Evolutionary conservation across 2,329 filamentous ascomycete genomes (phyloP).

Genomic region (Plectosphaerella cucumerina): DNA sequence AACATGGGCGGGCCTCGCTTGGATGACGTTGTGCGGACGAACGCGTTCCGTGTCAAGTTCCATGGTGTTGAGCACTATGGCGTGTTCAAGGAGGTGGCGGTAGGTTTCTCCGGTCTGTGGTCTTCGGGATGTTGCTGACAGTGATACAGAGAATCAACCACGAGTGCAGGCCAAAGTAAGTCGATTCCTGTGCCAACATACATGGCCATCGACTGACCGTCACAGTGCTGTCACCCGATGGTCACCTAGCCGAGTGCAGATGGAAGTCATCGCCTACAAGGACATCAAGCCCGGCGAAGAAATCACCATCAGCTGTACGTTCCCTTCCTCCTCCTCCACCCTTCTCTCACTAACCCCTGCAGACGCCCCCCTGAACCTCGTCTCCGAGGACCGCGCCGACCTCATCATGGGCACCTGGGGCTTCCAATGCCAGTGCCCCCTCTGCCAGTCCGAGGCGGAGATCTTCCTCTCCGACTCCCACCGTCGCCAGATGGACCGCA

Average conservation of each 20-base stretch:
- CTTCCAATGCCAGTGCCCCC: conserved; percentile 21
- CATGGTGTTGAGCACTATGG: conserved; percentile 18
- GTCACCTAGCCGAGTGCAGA: conserved; percentile 21
- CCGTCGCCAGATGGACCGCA: conserved; percentile 15
- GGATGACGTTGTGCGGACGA: conserved; percentile 28
- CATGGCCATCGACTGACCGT: not conserved
- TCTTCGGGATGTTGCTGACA: not conserved
- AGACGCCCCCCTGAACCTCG: conserved; percentile 21
- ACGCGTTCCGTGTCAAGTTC: conserved; percentile 24
- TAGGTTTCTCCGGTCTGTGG: conserved; percentile 10
- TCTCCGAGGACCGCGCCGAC: conserved; percentile 15
- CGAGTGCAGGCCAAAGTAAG: conserved; percentile 30
- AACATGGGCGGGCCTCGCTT: conserved; percentile 23
- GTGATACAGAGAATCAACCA: conserved; percentile 27
- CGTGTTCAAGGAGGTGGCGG: conserved; percentile 27
- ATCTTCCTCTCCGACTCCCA: conserved; percentile 15
- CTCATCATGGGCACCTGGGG: conserved; percentile 17
- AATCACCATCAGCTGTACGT: conserved; percentile 29
- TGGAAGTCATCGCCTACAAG: conserved; percentile 26
- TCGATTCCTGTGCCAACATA: not conserved
- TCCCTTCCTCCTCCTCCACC: not conserved
- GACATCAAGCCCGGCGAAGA: conserved; percentile 29
- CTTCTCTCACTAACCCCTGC: conserved; percentile 1
- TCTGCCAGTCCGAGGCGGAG: conserved; percentile 15
- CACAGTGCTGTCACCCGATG: conserved; percentile 26